These are phyloP conservation scores for Isoetes taiwanensis DNA, from an alignment of 75 land plant genomes.

Conservation along the genomic window DNA sequence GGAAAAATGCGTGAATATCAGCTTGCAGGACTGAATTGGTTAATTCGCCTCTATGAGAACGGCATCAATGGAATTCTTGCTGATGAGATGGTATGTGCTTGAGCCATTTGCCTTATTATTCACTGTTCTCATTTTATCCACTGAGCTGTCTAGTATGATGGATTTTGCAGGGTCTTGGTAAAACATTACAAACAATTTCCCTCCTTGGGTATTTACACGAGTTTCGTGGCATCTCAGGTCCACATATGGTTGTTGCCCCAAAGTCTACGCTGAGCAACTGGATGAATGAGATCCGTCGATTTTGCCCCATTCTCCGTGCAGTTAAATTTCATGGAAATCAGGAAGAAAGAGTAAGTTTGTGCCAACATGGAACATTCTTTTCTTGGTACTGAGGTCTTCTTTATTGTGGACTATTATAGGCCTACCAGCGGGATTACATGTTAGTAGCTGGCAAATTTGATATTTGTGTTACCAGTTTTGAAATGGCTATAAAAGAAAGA, in stretches of 20 bases:
- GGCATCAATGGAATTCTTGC: slow-evolving; percentile 99
- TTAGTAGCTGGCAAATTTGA: slow-evolving; percentile 93
- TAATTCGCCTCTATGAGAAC: slow-evolving; percentile 91
- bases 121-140: too few relatives aligned
- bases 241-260: slow-evolving; percentile 99
- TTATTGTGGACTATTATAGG: slow-evolving; percentile 34
- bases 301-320: slow-evolving; percentile 80
- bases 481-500: slow-evolving; percentile 98
- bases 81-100: slow-evolving; percentile 79
- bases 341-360: slow-evolving; percentile 78
- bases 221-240: slow-evolving; percentile 91
- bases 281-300: slow-evolving; percentile 96
- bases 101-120: too few relatives aligned
- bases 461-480: slow-evolving; percentile 96
- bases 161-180: slow-evolving; percentile 71
- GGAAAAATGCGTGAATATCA: slow-evolving; percentile 99
- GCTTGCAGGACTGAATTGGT: slow-evolving; percentile 97
- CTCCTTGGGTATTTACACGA: slow-evolving; percentile 86
- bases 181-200: slow-evolving; percentile 96
- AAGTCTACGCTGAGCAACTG: slow-evolving; percentile 98
- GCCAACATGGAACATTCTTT: too few relatives aligned
- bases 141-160: background rate
- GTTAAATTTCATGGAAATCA: slow-evolving; percentile 94
- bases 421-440: slow-evolving; percentile 56
- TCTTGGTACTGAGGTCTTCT: too few relatives aligned